A percentile compares a stretch with the other conserved stretches of the same genome.
These are phyloP conservation scores for Penicillium janthinellum DNA, from an alignment of 2,329 filamentous ascomycete genomes.

Conservation along the genomic window DNA sequence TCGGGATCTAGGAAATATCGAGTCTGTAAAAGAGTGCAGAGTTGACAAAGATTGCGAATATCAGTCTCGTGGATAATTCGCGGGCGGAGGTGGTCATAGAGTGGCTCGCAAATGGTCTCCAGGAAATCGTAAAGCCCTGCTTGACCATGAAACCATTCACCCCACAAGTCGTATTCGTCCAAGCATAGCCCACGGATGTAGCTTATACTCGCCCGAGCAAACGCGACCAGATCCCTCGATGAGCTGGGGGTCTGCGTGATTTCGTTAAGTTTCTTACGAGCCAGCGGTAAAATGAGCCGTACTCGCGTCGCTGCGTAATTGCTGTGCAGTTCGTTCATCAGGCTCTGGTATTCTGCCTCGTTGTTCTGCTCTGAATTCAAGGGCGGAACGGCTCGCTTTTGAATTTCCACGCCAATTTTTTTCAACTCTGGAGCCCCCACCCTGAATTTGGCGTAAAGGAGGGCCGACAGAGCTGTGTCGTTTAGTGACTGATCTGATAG, in stretches of 20 bases:
- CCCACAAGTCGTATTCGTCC: conserved; percentile 69
- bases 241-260: conserved; percentile 61
- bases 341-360: conserved; percentile 66
- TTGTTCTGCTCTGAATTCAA: conserved; percentile 60
- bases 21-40: conserved; percentile 67
- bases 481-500: conserved; percentile 69
- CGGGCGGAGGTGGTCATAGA: conserved; percentile 67
- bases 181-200: conserved; percentile 67
- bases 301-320: conserved; percentile 63
- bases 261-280: conserved; percentile 61
- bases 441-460: conserved; percentile 71
- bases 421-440: conserved; percentile 68
- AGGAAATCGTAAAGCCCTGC: conserved; percentile 66
- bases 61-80: conserved; percentile 68
- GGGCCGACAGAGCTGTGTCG: conserved; percentile 70
- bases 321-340: conserved; percentile 66
- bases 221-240: conserved; percentile 64
- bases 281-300: conserved; percentile 62
- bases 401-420: conserved; percentile 66
- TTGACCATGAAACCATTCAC: conserved; percentile 66
- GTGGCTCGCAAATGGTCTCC: conserved; percentile 66
- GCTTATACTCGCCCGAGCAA: conserved; percentile 65
- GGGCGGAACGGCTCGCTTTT: conserved; percentile 64
- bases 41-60: conserved; percentile 66
- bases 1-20: conserved; percentile 64